phyloP scores from a whole-genome alignment of 2,329 filamentous ascomycete genomes.

The Emydomyces testavorans region DNA sequence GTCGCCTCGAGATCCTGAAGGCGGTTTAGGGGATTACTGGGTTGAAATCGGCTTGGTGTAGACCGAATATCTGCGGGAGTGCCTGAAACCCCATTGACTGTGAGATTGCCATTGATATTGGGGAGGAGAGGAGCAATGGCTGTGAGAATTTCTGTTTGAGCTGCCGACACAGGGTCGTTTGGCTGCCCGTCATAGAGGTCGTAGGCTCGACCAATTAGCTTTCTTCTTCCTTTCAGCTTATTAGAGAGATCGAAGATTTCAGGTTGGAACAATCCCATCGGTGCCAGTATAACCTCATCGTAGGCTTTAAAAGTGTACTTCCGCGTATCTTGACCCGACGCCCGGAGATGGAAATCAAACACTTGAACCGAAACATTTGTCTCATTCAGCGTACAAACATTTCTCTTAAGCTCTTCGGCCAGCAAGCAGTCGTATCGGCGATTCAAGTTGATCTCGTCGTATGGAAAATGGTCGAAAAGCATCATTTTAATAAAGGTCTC shows the following conservation, averaged over 20 bases:
- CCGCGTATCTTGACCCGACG: constrained; percentile 73
- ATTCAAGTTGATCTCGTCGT: constrained; percentile 83
- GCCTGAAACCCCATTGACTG: constrained; percentile 27
- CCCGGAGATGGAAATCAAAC: constrained; percentile 80
- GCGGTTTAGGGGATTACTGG: constrained; percentile 58
- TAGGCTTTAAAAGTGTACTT: constrained; percentile 97
- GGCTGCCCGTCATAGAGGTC: constrained; percentile 89
- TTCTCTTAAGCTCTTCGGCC: constrained; percentile 90
- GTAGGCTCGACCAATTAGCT: constrained; percentile 73
- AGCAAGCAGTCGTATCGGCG: constrained; percentile 84
- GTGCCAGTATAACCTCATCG: constrained; percentile 82
- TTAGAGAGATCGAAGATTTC: constrained; percentile 69
- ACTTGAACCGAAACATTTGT: constrained; percentile 78
- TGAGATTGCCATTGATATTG: constrained; percentile 19
- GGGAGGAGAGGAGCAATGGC: constrained; percentile 36
- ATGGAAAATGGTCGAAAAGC: constrained; percentile 91
- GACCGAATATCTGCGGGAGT: constrained; percentile 26
- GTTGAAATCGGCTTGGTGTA: constrained; percentile 44
- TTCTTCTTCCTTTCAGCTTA: constrained; percentile 70
- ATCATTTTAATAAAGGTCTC: constrained; percentile 97
- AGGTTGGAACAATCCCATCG: constrained; percentile 89
- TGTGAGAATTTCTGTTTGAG: constrained; percentile 58
- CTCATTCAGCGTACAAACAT: constrained; percentile 83
- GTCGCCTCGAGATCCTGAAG: constrained; percentile 60
- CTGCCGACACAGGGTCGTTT: constrained; percentile 77